Percentiles rank a stretch among this genome's conserved stretches.
Evolutionary conservation across 208 protist genomes (phyloP).

Genomic region (Crithidia expoeki): DNA sequence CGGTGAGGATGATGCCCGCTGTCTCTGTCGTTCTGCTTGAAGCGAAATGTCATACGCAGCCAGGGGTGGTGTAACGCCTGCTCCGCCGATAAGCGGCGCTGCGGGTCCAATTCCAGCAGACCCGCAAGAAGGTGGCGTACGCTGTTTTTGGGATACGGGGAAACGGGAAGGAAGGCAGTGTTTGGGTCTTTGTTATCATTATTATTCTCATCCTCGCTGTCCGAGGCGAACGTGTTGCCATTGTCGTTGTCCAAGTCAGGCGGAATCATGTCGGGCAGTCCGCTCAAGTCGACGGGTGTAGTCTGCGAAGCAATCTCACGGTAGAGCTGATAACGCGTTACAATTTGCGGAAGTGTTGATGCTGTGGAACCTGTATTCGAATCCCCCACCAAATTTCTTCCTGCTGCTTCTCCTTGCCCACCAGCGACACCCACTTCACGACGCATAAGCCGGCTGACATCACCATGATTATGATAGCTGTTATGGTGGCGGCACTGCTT

Average conservation of each 20-base stretch:
- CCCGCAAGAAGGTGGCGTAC: slow-evolving; percentile 59
- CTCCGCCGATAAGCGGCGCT: slow-evolving; percentile 60
- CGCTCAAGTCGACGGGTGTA: slow-evolving; percentile 44
- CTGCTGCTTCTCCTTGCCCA: background rate
- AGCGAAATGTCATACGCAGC: slow-evolving; percentile 47
- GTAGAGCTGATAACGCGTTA: slow-evolving; percentile 75
- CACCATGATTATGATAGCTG: background rate
- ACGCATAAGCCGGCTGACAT: no score
- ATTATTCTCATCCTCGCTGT: slow-evolving; percentile 2
- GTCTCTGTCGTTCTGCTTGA: slow-evolving; percentile 9
- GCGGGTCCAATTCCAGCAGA: slow-evolving; percentile 68
- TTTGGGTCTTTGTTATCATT: background rate
- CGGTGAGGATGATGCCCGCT: slow-evolving; percentile 6
- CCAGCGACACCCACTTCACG: no score
- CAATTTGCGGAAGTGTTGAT: slow-evolving; percentile 13
- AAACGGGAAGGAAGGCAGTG: background rate
- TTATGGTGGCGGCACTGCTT: background rate
- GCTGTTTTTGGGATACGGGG: slow-evolving; percentile 38
- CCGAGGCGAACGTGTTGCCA: background rate
- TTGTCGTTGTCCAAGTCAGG: slow-evolving; percentile 3
- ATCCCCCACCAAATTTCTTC: no score
- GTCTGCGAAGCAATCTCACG: slow-evolving; percentile 60
- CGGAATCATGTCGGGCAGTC: slow-evolving; percentile 51
- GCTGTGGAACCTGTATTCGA: no score
- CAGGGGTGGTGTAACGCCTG: slow-evolving; percentile 79